These are phyloP conservation scores for Globisporangium spinosum DNA, from an alignment of 352 stramenopile species.

Conservation along the genomic window DNA sequence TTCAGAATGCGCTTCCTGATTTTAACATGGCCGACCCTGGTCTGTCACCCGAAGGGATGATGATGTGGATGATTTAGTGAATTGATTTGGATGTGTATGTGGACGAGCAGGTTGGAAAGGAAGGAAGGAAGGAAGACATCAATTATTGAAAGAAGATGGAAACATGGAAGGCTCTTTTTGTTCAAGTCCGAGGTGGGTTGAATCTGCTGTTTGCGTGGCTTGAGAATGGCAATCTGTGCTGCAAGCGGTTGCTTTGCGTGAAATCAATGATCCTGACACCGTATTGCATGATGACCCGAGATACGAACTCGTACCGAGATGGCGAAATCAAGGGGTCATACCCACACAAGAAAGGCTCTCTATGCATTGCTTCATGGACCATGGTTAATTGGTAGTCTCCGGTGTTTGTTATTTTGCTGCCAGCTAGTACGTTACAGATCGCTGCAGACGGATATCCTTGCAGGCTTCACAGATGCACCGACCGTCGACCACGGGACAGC, in stretches of 20 bases:
- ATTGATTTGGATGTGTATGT: not conserved
- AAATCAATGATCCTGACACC: no score
- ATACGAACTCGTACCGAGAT: not conserved
- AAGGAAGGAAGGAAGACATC: not conserved
- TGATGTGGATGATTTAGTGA: constrained; percentile 85
- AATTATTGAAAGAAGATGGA: constrained; percentile 1
- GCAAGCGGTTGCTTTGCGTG: not conserved
- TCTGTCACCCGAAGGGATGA: constrained; percentile 75
- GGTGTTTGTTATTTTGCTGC: not conserved
- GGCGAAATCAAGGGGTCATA: not conserved
- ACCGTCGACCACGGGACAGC: constrained; percentile 74
- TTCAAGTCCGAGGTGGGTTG: not conserved
- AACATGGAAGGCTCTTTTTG: not conserved
- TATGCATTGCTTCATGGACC: not conserved
- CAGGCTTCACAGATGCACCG: constrained; percentile 71
- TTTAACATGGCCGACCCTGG: constrained; percentile 66
- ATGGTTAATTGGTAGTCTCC: not conserved
- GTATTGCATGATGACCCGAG: no score
- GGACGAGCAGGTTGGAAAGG: not conserved
- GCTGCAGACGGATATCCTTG: constrained; percentile 59
- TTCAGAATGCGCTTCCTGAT: constrained; percentile 59
- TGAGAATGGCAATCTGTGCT: not conserved
- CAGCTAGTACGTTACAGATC: constrained; percentile 41
- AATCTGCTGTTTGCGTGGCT: not conserved
- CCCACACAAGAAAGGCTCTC: not conserved